Evolutionary conservation across 495 filamentous ascomycete genomes (phyloP), one percentile per base, ranked within the genome.

Genomic region (Eremomyces bilateralis): DNA sequence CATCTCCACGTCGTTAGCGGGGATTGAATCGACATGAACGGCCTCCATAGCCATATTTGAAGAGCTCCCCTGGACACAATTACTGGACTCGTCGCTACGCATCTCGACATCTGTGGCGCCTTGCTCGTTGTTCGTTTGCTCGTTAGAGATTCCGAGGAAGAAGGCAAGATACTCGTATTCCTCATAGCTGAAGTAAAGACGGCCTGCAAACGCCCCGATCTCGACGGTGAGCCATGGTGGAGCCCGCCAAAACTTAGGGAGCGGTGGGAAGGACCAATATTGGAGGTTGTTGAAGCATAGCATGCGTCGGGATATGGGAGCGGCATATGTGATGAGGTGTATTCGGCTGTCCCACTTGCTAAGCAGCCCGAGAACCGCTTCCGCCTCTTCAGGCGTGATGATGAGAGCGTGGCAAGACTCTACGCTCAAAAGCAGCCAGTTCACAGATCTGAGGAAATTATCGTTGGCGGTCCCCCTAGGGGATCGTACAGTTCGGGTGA

Each of bases 361-460:
- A 22, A 69, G 21, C 0, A 56, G 22, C 3, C 53, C 49, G 11
- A 72, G 53, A 0, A 69, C 17, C 0, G 31, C 10, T 42, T 72
- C 64, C 1, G 60, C 67, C 41, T 74, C 69, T 31, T 70, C 62
- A 4, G 64, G 60, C 16, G 61, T 66, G 3, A 72, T 36, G 4
- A 71, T 48, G 1, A 72, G 34, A 0, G 58, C 65, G 0, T 51
- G 59, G 10, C 54, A 36, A 0, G 45, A 50, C 1, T 24, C 4
- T 1, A 32, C n/a, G 38, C 50, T 59, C 47, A 48, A 61, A 0
- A 69, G 46, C 12, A 67, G 43, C 60, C 60, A 69, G 13, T 63
- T 53, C 1, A 67, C 60, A 0, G 51, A 52, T 3, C 64, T 57
- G 54, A 37, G 46, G 32, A 58, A 61, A 13, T 49, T 46, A 32